These are phyloP conservation scores for Oryza glaberrima DNA, from an alignment of 176 grass and related monocot species.

Conservation along the genomic window DNA sequence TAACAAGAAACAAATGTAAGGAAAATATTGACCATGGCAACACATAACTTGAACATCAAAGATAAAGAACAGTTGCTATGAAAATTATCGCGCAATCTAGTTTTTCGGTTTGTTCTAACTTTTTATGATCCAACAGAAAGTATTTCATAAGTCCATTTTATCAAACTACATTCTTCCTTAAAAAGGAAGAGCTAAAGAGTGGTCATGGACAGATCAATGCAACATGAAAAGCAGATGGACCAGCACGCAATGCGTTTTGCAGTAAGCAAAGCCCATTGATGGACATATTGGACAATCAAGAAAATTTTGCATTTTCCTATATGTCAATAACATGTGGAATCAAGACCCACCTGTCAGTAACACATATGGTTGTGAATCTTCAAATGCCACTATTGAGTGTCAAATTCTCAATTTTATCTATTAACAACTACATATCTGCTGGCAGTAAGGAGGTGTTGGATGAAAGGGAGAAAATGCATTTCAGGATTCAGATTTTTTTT, in stretches of 20 bases:
- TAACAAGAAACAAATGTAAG: slow-evolving; percentile 30
- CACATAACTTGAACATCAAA: neutral
- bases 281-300: neutral
- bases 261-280: neutral
- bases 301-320: neutral
- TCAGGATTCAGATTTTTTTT: neutral
- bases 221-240: slow-evolving; percentile 12
- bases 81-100: slow-evolving; percentile 1
- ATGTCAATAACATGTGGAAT: neutral
- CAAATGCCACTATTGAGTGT: too few species aligned
- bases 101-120: neutral
- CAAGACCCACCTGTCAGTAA: neutral
- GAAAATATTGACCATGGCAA: slow-evolving; percentile 16
- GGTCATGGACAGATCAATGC: neutral
- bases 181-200: neutral
- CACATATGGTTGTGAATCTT: too few species aligned
- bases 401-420: neutral
- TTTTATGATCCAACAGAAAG: neutral
- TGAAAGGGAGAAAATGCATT: neutral
- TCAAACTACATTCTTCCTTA: neutral
- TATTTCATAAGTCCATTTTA: neutral
- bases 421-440: neutral
- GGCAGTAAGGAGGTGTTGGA: neutral
- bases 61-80: slow-evolving; percentile 9
- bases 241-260: neutral